Evolutionary conservation across 2,329 filamentous ascomycete species (phyloP).

Genomic region (Cladophialophora carrionii): DNA sequence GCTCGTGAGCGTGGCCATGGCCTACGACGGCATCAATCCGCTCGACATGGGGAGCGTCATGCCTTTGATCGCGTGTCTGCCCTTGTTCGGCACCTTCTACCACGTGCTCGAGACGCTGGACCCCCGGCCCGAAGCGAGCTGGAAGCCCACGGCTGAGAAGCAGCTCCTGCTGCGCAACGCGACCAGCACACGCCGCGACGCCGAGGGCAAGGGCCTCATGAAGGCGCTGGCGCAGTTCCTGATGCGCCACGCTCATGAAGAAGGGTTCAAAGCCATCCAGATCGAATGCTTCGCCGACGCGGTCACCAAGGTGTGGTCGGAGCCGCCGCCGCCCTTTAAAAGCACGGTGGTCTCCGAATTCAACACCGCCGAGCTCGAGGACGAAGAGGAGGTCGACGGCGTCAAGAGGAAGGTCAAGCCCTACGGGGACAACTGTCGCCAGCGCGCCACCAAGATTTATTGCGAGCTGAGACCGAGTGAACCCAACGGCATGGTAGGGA

Average conservation of each 20-base stretch:
- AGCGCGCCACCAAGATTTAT: slow-evolving; percentile 66
- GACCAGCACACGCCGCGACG: slow-evolving; percentile 45
- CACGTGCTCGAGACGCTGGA: slow-evolving; percentile 24
- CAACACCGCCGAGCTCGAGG: slow-evolving; percentile 29
- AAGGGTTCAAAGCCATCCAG: slow-evolving; percentile 44
- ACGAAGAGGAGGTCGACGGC: slow-evolving; percentile 26
- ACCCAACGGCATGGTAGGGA: not conserved
- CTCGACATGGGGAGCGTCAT: slow-evolving; percentile 26
- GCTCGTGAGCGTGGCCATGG: slow-evolving; percentile 45
- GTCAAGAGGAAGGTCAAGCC: slow-evolving; percentile 53
- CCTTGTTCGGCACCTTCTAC: slow-evolving; percentile 26
- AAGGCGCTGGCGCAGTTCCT: slow-evolving; percentile 43
- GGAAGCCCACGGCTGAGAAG: slow-evolving; percentile 39
- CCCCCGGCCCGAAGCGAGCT: slow-evolving; percentile 37
- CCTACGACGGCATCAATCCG: slow-evolving; percentile 42
- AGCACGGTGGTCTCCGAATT: slow-evolving; percentile 23
- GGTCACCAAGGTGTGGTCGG: slow-evolving; percentile 33
- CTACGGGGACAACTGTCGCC: slow-evolving; percentile 67
- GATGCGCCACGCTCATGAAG: slow-evolving; percentile 44
- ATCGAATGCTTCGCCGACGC: slow-evolving; percentile 43
- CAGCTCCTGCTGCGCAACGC: slow-evolving; percentile 46
- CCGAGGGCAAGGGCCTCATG: slow-evolving; percentile 45
- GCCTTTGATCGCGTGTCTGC: slow-evolving; percentile 36
- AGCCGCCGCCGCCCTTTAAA: slow-evolving; percentile 34
- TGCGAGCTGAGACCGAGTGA: slow-evolving; percentile 51